phyloP scores from a whole-genome alignment of 768 basidiomycete genomes.

The Hygrophorus pudorinus region DNA sequence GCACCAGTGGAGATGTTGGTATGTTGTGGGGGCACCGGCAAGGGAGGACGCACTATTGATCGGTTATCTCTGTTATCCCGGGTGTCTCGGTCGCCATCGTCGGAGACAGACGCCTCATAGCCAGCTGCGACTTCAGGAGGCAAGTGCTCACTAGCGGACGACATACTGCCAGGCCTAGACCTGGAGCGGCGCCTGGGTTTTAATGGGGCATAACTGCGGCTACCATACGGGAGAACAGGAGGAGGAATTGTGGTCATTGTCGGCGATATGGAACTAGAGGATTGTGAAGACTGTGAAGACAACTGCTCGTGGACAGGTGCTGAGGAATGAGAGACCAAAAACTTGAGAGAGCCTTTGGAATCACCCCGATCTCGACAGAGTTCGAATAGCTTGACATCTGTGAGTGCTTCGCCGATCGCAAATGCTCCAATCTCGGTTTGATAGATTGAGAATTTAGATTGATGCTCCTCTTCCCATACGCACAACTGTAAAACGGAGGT shows the following conservation, averaged over 20 bases:
- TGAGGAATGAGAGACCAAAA: conserved; percentile 64
- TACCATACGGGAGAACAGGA: conserved; percentile 29
- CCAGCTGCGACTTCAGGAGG: conserved; percentile 43
- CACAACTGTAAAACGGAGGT: conserved; percentile 40
- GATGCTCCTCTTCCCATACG: conserved; percentile 75
- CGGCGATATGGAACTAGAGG: conserved; percentile 21
- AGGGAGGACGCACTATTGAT: conserved; percentile 24
- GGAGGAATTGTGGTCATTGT: conserved; percentile 41
- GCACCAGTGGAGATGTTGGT: conserved; percentile 16
- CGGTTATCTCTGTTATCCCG: conserved; percentile 20
- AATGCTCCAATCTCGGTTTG: conserved; percentile 79
- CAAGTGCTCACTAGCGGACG: conserved; percentile 55
- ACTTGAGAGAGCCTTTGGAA: conserved; percentile 70
- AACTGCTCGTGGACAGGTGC: conserved; percentile 48
- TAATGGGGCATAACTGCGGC: conserved; percentile 31
- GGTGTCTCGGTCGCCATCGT: conserved; percentile 51
- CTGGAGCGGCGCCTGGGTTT: conserved; percentile 42
- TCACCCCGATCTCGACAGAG: conserved; percentile 70
- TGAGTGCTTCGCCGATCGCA: conserved; percentile 64
- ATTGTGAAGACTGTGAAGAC: conserved; percentile 12
- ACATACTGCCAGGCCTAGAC: conserved; percentile 61
- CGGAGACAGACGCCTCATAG: conserved; percentile 43
- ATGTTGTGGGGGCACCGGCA: conserved; percentile 29
- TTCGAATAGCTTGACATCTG: conserved; percentile 58
- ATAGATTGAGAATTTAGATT: conserved; percentile 68